Evolutionary conservation across 371 early-diverging fungal species (phyloP).

Genomic region (Sporodiniella umbellata): DNA sequence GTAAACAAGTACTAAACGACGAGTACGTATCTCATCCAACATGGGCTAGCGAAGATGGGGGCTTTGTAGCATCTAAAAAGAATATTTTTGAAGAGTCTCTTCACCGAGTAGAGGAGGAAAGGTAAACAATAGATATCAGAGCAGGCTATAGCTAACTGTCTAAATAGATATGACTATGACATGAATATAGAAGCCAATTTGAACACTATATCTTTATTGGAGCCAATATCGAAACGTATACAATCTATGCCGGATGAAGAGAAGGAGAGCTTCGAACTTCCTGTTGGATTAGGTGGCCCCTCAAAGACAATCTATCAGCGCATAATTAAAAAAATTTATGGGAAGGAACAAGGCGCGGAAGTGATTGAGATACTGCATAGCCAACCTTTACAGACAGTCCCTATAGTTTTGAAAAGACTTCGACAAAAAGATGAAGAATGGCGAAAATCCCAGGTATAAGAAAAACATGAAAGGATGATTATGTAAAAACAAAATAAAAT

Average conservation of each 20-base stretch:
- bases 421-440: slow-evolving; percentile 98
- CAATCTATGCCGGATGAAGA: slow-evolving; percentile 78
- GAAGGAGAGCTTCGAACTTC: slow-evolving; percentile 63
- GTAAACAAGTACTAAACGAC: slow-evolving; percentile 94
- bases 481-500: slow-evolving; percentile 68
- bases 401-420: slow-evolving; percentile 91
- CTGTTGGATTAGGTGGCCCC: slow-evolving; percentile 77
- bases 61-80: slow-evolving; percentile 91
- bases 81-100: slow-evolving; percentile 94
- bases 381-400: slow-evolving; percentile 90
- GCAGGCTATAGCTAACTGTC: slow-evolving; percentile 10
- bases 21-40: slow-evolving; percentile 94
- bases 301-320: slow-evolving; percentile 83
- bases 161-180: slow-evolving; percentile 79
- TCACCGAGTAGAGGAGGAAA: slow-evolving; percentile 96
- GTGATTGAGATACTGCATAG: slow-evolving; percentile 90
- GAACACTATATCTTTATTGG: slow-evolving; percentile 84
- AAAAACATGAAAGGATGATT: slow-evolving; percentile 53
- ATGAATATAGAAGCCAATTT: slow-evolving; percentile 92
- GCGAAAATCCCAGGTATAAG: slow-evolving; percentile 54
- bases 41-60: slow-evolving; percentile 92
- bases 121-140: slow-evolving; percentile 42
- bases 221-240: slow-evolving; percentile 74
- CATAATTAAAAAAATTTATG: slow-evolving; percentile 89
- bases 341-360: slow-evolving; percentile 76